Evolutionary conservation across 768 basidiomycete species (phyloP).

Genomic region (Suillus hirtellus): DNA sequence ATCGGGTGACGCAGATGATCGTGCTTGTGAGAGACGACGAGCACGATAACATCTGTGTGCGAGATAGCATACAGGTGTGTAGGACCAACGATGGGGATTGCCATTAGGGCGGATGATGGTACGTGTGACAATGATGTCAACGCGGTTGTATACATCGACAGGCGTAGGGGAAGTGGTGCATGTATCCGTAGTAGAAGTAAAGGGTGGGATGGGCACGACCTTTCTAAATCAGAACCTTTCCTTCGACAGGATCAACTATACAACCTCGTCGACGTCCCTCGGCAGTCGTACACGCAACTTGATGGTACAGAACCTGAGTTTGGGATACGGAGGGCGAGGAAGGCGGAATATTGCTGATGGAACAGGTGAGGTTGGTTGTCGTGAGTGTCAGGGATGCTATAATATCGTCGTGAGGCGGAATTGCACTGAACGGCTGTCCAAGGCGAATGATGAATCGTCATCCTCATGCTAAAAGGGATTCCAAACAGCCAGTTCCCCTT

Average conservation of each 20-base stretch:
- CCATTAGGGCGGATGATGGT: too few relatives aligned
- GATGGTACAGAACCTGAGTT: conserved; percentile 20
- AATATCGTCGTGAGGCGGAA: neutral
- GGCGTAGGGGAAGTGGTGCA: conserved; percentile 7
- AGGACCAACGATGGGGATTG: too few relatives aligned
- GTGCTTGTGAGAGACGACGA: too few relatives aligned
- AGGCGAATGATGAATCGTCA: neutral
- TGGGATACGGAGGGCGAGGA: conserved; percentile 25
- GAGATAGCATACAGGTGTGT: too few relatives aligned
- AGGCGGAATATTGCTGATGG: too few relatives aligned
- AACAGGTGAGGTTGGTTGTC: too few relatives aligned
- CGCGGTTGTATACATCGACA: conserved; percentile 18
- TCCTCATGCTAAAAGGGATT: neutral
- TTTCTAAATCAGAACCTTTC: too few relatives aligned
- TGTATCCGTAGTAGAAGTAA: neutral
- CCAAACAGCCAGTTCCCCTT: neutral
- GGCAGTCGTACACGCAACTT: conserved; percentile 9
- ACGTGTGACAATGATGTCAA: too few relatives aligned
- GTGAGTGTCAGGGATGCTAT: too few relatives aligned
- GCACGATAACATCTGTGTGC: too few relatives aligned
- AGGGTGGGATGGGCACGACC: neutral
- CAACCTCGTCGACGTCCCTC: neutral
- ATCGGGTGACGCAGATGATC: too few relatives aligned
- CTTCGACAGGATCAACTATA: too few relatives aligned
- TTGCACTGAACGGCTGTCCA: neutral